phyloP scores from a whole-genome alignment of 208 protist genomes.

The Trypanosoma mega region DNA sequence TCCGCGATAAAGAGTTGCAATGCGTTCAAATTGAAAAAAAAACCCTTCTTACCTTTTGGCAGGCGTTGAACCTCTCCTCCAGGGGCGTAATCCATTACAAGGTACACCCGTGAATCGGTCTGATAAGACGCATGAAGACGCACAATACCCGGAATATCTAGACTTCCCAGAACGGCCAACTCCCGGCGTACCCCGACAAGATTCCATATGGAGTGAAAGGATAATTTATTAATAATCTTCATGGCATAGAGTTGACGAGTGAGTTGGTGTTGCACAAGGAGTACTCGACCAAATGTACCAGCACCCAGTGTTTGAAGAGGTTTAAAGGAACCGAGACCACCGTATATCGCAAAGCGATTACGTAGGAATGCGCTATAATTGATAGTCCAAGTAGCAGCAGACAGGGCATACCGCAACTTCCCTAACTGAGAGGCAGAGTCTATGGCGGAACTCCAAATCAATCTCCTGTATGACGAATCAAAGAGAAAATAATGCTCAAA shows the following conservation, averaged over 20 bases:
- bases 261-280: constrained; percentile 66
- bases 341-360: constrained; percentile 37
- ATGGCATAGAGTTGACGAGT: constrained; percentile 59
- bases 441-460: constrained; percentile 43
- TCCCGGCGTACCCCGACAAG: constrained; percentile 72
- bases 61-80: constrained; percentile 94
- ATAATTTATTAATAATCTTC: constrained; percentile 69
- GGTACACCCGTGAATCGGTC: constrained; percentile 80
- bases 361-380: constrained; percentile 37
- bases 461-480: constrained; percentile 39
- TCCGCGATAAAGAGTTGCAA: constrained; percentile 91
- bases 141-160: constrained; percentile 89
- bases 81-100: constrained; percentile 91
- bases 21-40: constrained; percentile 50
- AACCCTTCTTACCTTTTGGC: constrained; percentile 53
- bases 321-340: constrained; percentile 51
- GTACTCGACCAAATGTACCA: constrained; percentile 74
- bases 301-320: constrained; percentile 61
- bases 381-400: not conserved
- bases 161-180: constrained; percentile 50
- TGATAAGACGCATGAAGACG: constrained; percentile 81
- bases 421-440: constrained; percentile 4
- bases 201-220: constrained; percentile 54
- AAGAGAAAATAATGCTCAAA: constrained; percentile 75
- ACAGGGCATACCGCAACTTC: not conserved